A percentile compares a stretch with the other conserved stretches of the same genome.
phyloP scores from a whole-genome alignment of 2,329 filamentous ascomycete species.

The Penicillium expansum region DNA sequence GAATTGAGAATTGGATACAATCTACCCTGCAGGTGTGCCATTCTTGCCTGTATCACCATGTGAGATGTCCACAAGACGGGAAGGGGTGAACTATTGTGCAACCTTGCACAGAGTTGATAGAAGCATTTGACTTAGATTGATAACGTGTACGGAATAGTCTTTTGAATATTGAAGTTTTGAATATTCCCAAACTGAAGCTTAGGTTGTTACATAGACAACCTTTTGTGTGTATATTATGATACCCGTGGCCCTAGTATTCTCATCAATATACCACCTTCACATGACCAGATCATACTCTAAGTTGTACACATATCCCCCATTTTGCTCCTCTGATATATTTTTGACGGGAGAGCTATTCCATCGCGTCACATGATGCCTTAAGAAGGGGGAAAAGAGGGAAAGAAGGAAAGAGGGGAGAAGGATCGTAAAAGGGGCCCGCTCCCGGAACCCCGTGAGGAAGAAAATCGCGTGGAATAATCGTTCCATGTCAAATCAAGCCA shows the following conservation, averaged over 20 bases:
- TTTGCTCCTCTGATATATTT: not conserved
- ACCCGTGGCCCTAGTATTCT: too few relatives aligned
- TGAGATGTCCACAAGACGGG: not conserved
- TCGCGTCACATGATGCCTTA: not conserved
- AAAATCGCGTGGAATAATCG: not conserved
- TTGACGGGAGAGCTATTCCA: not conserved
- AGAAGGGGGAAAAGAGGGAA: not conserved
- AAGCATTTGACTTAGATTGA: not conserved
- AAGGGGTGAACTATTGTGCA: not conserved
- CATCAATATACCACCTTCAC: not conserved
- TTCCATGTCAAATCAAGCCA: not conserved
- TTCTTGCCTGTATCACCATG: too few relatives aligned
- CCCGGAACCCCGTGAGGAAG: not conserved
- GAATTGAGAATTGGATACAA: too few relatives aligned
- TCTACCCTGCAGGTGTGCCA: not conserved
- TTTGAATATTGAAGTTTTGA: not conserved
- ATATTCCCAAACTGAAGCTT: not conserved
- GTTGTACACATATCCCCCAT: not conserved
- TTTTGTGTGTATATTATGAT: not conserved
- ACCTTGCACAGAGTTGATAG: not conserved
- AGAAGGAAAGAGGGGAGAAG: not conserved
- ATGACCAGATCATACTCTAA: too few relatives aligned
- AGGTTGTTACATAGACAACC: not conserved
- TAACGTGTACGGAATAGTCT: not conserved
- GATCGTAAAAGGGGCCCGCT: not conserved